Conservation (phyloP, 345 rosid species). For the Excoecaria agallocha region DNA sequence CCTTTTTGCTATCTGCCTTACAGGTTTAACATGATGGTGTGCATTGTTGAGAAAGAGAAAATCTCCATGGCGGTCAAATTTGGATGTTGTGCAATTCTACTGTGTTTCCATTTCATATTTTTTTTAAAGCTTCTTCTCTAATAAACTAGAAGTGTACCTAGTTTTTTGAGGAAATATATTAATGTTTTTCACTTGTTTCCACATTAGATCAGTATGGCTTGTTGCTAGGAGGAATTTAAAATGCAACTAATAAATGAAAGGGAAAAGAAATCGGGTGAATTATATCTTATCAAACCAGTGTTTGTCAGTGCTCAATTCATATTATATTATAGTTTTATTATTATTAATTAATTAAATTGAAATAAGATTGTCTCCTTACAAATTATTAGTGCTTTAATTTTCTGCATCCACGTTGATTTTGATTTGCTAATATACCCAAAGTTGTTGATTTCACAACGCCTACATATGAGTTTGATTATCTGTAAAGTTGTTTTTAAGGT, state of each 20-base stretch:
- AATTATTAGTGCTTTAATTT: too few relatives aligned
- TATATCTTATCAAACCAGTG: too few relatives aligned
- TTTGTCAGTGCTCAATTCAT: too few relatives aligned
- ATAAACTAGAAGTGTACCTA: conserved; percentile 9
- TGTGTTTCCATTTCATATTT: neutral
- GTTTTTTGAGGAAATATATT: neutral
- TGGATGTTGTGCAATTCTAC: conserved; percentile 8
- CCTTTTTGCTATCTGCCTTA: neutral
- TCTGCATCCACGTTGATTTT: too few relatives aligned
- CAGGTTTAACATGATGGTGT: conserved; percentile 3
- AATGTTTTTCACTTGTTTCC: too few relatives aligned
- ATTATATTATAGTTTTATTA: too few relatives aligned
- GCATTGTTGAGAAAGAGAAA: neutral
- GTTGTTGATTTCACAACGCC: too few relatives aligned
- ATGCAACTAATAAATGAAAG: neutral
- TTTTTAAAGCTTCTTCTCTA: neutral
- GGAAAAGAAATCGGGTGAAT: neutral
- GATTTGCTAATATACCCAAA: too few relatives aligned
- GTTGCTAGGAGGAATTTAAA: neutral
- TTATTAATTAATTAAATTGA: too few relatives aligned
- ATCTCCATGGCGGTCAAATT: neutral
- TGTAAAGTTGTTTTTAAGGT: too few relatives aligned
- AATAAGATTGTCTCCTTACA: too few relatives aligned
- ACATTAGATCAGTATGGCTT: neutral
- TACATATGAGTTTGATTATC: too few relatives aligned